A percentile compares a stretch with the other conserved stretches of the same genome.
phyloP scores from a whole-genome alignment of 1,284 basidiomycete genomes.

The Heterobasidion irregulare region DNA sequence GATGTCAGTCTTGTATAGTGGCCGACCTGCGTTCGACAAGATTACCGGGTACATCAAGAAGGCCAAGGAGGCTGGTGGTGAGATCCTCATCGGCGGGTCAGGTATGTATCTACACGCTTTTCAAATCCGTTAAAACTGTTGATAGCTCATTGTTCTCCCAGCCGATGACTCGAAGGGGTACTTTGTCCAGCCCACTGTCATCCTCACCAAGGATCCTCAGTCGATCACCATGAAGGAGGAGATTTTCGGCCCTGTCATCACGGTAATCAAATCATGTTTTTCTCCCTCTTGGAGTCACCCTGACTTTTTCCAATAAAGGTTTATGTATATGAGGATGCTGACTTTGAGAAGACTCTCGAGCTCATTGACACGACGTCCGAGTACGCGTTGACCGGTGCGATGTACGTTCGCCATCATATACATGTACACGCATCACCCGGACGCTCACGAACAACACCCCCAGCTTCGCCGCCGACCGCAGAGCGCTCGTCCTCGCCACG shows the following conservation, averaged over 20 bases:
- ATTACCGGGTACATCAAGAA: constrained; percentile 81
- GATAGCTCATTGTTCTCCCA: constrained; percentile 17
- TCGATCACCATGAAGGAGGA: constrained; percentile 92
- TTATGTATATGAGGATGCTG: constrained; percentile 79
- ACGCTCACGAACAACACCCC: background rate
- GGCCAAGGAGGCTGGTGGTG: constrained; percentile 84
- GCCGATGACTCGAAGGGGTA: constrained; percentile 89
- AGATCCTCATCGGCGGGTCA: constrained; percentile 82
- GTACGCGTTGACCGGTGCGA: constrained; percentile 88
- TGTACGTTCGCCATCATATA: constrained; percentile 40
- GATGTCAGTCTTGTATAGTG: constrained; percentile 30
- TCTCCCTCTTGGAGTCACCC: background rate
- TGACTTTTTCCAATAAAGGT: constrained; percentile 31
- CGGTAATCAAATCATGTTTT: background rate
- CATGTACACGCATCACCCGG: background rate
- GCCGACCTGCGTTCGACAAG: constrained; percentile 82
- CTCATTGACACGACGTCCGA: constrained; percentile 83
- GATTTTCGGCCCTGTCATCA: constrained; percentile 96
- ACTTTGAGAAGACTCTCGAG: constrained; percentile 81
- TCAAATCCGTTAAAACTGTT: background rate
- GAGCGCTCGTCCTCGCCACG: constrained; percentile 68
- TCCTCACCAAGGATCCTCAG: constrained; percentile 88
- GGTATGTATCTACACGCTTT: constrained; percentile 31
- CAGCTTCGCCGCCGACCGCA: constrained; percentile 79
- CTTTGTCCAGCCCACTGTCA: constrained; percentile 93